These are phyloP conservation scores for Debaryomyces subglobosus DNA, from an alignment of 1,139 yeast genomes.

Conservation along the genomic window DNA sequence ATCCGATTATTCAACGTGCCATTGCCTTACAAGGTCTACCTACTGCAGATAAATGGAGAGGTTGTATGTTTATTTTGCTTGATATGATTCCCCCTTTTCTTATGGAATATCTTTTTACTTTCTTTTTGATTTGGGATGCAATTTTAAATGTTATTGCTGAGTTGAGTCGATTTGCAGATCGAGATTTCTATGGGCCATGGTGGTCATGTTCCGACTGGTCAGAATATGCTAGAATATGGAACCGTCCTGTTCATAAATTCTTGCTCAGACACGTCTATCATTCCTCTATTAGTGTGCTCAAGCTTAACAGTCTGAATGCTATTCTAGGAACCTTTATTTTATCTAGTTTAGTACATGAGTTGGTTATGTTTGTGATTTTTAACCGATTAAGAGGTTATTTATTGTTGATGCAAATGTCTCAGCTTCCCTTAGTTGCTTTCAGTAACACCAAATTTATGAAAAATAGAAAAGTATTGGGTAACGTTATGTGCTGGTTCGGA, in stretches of 20 bases:
- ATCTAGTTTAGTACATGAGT: constrained; percentile 84
- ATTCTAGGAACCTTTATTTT: constrained; percentile 79
- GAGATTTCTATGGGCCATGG: constrained; percentile 95
- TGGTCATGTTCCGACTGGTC: constrained; percentile 97
- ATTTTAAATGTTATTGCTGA: constrained; percentile 90
- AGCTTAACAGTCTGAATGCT: constrained; percentile 67
- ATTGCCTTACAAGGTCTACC: constrained; percentile 52
- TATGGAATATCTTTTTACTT: constrained; percentile 73
- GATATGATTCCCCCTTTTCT: constrained; percentile 82
- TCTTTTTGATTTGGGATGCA: constrained; percentile 93
- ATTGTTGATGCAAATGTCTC: constrained; percentile 80
- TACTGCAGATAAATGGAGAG: constrained; percentile 45
- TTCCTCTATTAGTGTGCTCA: constrained; percentile 78
- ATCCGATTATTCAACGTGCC: constrained; percentile 73
- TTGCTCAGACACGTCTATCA: constrained; percentile 92
- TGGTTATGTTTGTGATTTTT: constrained; percentile 90
- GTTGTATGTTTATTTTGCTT: constrained; percentile 64
- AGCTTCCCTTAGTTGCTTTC: constrained; percentile 64
- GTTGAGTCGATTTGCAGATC: constrained; percentile 79
- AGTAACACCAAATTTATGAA: constrained; percentile 55
- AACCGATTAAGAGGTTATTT: constrained; percentile 79
- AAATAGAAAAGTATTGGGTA: constrained; percentile 67
- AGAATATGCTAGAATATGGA: constrained; percentile 93
- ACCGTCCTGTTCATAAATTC: constrained; percentile 91
- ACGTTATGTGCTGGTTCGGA: constrained; percentile 89